Evolutionary conservation across 78 protist genomes (phyloP).

Genomic region (Chrysochromulina parva): DNA sequence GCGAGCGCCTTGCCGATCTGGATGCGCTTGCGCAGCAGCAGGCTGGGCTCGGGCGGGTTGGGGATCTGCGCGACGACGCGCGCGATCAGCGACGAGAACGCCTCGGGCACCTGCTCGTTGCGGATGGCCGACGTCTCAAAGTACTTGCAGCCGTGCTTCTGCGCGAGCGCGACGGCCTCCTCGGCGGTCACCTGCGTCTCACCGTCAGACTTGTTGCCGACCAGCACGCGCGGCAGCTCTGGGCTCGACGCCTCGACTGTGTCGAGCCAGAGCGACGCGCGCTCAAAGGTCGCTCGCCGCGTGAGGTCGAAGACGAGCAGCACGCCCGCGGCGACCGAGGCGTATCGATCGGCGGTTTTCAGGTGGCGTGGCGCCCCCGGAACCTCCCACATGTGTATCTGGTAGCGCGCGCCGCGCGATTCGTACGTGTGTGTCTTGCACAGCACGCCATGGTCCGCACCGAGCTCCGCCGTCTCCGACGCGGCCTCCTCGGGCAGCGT

Average conservation of each 20-base stretch:
- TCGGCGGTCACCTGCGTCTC: background rate
- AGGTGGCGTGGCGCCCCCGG: constrained; percentile 16
- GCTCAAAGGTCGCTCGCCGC: background rate
- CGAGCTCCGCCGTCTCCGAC: background rate
- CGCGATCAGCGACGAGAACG: background rate
- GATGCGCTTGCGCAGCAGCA: background rate
- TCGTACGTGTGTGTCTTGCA: background rate
- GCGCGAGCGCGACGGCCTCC: background rate
- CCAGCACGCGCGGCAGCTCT: background rate
- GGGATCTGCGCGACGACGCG: background rate
- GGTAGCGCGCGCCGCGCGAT: constrained; percentile 11
- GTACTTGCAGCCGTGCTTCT: background rate
- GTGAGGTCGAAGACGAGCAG: background rate
- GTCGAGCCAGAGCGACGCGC: background rate
- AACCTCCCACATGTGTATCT: background rate
- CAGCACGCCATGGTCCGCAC: background rate
- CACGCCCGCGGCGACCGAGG: background rate
- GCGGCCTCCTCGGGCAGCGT: background rate
- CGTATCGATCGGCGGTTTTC: background rate
- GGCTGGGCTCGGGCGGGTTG: constrained; percentile 20
- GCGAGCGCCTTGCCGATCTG: constrained; percentile 14
- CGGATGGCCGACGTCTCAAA: background rate
- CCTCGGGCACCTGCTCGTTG: background rate
- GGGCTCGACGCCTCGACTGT: background rate
- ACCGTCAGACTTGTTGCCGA: background rate